Evolutionary conservation across 148 eudicot species (phyloP), one percentile per base, ranked within the genome.

Genomic region (Rheum nobile): DNA sequence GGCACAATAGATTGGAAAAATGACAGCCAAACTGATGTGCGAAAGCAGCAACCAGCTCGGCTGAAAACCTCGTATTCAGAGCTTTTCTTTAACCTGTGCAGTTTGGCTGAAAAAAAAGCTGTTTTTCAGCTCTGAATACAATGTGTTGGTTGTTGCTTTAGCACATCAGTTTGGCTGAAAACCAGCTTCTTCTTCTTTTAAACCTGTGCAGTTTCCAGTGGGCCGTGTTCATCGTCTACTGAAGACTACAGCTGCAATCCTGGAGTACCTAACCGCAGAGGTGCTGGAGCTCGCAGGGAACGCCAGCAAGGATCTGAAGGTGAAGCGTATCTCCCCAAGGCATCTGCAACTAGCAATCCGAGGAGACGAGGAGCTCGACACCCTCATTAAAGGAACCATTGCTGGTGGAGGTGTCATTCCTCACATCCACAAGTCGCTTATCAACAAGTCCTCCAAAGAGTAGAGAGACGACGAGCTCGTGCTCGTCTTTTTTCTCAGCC

Each of bases 331-430:
- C 6, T 83, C 90, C 1, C 90, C 90, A 8, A 82, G 90, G 80
- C 90, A 87, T 75, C 72, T 87, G 73, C 90, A 85, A 84, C 84
- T 87, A 44, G 90, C 90, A 7, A 87, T 87, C 31, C 86, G 88
- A 8, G 90, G 90, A 73, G 88, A 87, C 71, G 90, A 87, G 73
- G 90, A 87, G 43, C 90, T 87, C 1, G 90, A 85, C 80, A 87
- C 88, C 90, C 90, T 87, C 16, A 87, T 87, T 61, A 87, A 87
- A 48, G 90, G 90, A 76, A 87, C 90, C 73, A 87, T 87, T 67
- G 90, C 90, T 48, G 90, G 90, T 61, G 90, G 88, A 26, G 90
- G 90, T n/a, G n/a, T n/a, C n/a, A 10, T 88, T 87, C 35, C 85
- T 87, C 37, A 88, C 90, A 87, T 77, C 85, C 85, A 67, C 90